Evolutionary conservation across 2,329 filamentous ascomycete genomes (phyloP).

Genomic region (Calonectria honghensis): DNA sequence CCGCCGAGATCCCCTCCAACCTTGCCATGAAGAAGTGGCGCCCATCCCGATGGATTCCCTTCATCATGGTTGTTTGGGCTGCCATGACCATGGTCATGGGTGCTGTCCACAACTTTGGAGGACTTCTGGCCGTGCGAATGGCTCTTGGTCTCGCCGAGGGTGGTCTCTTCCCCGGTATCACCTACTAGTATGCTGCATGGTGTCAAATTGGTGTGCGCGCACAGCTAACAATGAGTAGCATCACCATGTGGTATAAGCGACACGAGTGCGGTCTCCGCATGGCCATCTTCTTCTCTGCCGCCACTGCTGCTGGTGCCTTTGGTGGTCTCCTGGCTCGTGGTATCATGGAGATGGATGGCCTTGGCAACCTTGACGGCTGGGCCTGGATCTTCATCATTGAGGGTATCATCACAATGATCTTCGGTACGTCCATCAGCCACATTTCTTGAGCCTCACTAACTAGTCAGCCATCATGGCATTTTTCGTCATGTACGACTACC

Average conservation of each 20-base stretch:
- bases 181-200: constrained; percentile 66
- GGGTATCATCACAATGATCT: constrained; percentile 68
- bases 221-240: constrained; percentile 54
- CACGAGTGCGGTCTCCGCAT: constrained; percentile 77
- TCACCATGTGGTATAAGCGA: constrained; percentile 76
- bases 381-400: constrained; percentile 88
- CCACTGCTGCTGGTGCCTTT: constrained; percentile 77
- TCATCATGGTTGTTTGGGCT: constrained; percentile 73
- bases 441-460: constrained; percentile 22
- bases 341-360: constrained; percentile 74
- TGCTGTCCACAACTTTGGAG: constrained; percentile 68
- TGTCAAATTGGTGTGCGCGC: neutral
- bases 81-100: constrained; percentile 69
- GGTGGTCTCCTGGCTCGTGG: constrained; percentile 77
- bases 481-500: constrained; percentile 76
- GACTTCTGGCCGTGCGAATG: constrained; percentile 69
- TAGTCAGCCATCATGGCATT: constrained; percentile 67
- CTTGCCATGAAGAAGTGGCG: constrained; percentile 73
- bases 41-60: constrained; percentile 71
- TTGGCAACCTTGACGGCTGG: constrained; percentile 77
- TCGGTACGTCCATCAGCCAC: constrained; percentile 54
- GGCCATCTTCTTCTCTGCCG: constrained; percentile 75
- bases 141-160: constrained; percentile 72
- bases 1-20: constrained; percentile 74
- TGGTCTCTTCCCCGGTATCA: constrained; percentile 77